Base-by-base conservation (phyloP, 1,139 yeast genomes). In the Candida sp. region DNA sequence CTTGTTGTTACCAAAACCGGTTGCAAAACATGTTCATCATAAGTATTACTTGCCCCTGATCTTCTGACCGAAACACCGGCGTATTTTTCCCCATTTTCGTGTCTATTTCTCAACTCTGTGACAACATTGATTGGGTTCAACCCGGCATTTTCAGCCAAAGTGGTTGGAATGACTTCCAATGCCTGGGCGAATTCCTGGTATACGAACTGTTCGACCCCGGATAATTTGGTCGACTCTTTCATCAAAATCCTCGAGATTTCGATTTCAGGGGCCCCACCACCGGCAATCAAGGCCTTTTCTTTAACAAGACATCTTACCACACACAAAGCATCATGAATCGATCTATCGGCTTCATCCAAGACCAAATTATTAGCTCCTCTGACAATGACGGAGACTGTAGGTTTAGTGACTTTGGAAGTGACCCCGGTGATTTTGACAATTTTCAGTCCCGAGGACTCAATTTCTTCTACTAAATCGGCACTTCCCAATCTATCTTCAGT, bases 261-360 rank as follows among this genome's bases (percentile, higher is more conserved):
- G 54, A 93, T 82, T 70, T 93, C 99, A 39, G 99, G 97, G 4
- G 99, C 98, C 54, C 99, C 99, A 52, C 99, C 99, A 56, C 99
- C 99, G 11, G 98, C 97, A 68, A 93, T 89, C 59, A 93, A 75
- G 2, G 97, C 98, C 61, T 82, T 87, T 66, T 90, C 93, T 64
- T 93, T 91, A 36, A 95, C 98, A 45, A 93, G 74, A 72, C 99
- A 93, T 64, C 98, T 84, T 45, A 95, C 80, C 22, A 95, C 99
- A 76, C 99, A 93, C 47, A 93, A 77, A 1, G 99, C 98, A 66
- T 93, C 99, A 61, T 93, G 99, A 54, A 93, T 73, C 2, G 98
- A 90, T 66, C 99, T 84, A 64, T 95, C 99, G 38, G 98, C 83
- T 70, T 93, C 99, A 64, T 93, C 99, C 49, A 93, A 73, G 43